Evolutionary conservation across 2,329 filamentous ascomycete genomes (phyloP).

Genomic region (Didymella exigua): DNA sequence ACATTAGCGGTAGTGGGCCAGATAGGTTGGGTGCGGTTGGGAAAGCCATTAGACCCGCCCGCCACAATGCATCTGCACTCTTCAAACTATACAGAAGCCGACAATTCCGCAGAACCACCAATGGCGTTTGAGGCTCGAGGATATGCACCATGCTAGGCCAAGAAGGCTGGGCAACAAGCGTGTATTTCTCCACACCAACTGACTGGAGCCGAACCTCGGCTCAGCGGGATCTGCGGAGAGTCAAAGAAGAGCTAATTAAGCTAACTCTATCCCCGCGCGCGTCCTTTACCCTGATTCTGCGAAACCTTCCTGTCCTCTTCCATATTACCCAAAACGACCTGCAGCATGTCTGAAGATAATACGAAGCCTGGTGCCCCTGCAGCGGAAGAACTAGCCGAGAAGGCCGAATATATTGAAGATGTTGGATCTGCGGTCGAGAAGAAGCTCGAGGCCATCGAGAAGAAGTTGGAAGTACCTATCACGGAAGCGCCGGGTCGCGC

Average conservation of each 20-base stretch:
- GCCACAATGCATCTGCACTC: too few species aligned
- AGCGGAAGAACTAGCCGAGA: conserved; percentile 39
- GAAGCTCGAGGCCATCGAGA: conserved; percentile 15
- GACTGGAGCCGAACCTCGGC: conserved; percentile 25
- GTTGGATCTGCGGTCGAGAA: conserved; percentile 15
- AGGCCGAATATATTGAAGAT: conserved; percentile 23
- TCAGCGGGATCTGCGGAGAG: conserved; percentile 24
- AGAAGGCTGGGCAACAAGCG: background rate
- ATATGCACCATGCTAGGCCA: background rate
- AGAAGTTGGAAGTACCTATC: conserved; percentile 18
- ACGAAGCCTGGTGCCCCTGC: conserved; percentile 46
- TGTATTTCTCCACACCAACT: background rate
- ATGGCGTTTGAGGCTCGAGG: background rate
- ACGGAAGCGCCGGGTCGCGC: conserved; percentile 30
- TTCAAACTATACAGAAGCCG: too few species aligned
- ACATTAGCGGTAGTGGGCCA: background rate
- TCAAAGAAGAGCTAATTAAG: conserved; percentile 17
- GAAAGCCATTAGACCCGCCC: background rate
- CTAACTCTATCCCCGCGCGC: conserved; percentile 10
- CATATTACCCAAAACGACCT: conserved; percentile 13
- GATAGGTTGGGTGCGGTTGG: background rate
- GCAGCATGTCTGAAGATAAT: conserved; percentile 46
- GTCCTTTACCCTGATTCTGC: conserved; percentile 21
- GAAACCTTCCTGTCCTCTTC: conserved; percentile 19
- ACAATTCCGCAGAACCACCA: too few species aligned